Evolutionary conservation across 352 stramenopile species (phyloP).

Genomic region (Phytopythium sindhum): DNA sequence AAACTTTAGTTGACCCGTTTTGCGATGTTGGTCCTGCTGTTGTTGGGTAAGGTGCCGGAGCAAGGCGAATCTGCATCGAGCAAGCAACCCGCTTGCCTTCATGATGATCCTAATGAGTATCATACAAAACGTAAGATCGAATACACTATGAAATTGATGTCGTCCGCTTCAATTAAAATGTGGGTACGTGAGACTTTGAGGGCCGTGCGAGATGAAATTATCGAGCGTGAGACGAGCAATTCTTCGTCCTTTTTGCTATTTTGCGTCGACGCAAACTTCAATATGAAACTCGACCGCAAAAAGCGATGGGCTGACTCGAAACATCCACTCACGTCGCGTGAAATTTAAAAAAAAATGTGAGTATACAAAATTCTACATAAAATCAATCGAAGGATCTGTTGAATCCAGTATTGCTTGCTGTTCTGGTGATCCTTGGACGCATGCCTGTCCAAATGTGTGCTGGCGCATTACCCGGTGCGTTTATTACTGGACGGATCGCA

Average conservation of each 20-base stretch:
- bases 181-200: background rate
- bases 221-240: background rate
- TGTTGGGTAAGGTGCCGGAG: background rate
- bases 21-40: background rate
- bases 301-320: background rate
- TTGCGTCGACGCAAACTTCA: background rate
- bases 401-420: background rate
- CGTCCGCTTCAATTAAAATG: too few species aligned
- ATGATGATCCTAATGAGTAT: background rate
- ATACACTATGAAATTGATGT: too few species aligned
- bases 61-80: background rate
- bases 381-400: background rate
- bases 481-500: background rate
- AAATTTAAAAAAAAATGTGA: background rate
- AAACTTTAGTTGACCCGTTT: background rate
- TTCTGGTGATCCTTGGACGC: background rate
- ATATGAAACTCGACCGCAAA: background rate
- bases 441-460: too few species aligned
- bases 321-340: background rate
- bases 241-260: background rate
- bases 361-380: background rate
- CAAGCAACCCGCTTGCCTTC: background rate
- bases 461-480: too few species aligned
- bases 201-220: background rate
- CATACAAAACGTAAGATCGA: too few species aligned